Conservation (phyloP, 1,139 yeast genomes). For the Scheffersomyces titani region DNA sequence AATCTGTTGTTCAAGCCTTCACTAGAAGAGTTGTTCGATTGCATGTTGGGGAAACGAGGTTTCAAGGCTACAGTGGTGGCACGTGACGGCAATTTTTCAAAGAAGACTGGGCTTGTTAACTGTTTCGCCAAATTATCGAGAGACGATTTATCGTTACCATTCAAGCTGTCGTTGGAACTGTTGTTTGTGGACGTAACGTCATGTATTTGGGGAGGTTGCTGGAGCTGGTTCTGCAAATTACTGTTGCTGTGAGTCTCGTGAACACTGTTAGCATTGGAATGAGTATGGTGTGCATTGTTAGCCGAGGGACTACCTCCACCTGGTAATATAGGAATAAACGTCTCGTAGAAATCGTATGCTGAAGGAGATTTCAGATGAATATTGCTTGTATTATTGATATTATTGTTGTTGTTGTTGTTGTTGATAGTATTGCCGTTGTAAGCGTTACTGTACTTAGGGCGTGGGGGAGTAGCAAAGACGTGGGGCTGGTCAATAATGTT, state of each 20-base stretch:
- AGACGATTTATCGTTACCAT: constrained; percentile 15
- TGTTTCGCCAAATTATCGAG: constrained; percentile 46
- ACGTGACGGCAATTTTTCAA: constrained; percentile 42
- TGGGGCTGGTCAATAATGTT: constrained; percentile 10
- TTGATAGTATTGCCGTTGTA: constrained; percentile 4
- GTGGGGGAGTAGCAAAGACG: constrained; percentile 2
- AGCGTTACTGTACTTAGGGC: constrained; percentile 4
- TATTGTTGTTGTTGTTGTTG: constrained; percentile 3
- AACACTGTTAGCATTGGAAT: background rate
- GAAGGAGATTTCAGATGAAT: constrained; percentile 23
- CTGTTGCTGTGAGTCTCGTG: background rate
- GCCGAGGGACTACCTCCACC: background rate
- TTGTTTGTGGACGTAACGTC: constrained; percentile 5
- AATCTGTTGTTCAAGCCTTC: constrained; percentile 21
- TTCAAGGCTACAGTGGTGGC: constrained; percentile 16
- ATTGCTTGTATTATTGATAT: background rate
- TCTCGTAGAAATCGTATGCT: constrained; percentile 45
- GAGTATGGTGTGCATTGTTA: background rate
- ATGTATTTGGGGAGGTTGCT: background rate
- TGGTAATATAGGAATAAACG: constrained; percentile 43
- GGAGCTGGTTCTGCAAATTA: background rate
- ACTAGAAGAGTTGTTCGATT: constrained; percentile 23
- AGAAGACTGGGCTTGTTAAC: constrained; percentile 35
- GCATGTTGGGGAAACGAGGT: constrained; percentile 3
- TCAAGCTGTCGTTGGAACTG: constrained; percentile 1